Evolutionary conservation across 768 basidiomycete genomes (phyloP).

Genomic region (Stropharia rugosoannulata): DNA sequence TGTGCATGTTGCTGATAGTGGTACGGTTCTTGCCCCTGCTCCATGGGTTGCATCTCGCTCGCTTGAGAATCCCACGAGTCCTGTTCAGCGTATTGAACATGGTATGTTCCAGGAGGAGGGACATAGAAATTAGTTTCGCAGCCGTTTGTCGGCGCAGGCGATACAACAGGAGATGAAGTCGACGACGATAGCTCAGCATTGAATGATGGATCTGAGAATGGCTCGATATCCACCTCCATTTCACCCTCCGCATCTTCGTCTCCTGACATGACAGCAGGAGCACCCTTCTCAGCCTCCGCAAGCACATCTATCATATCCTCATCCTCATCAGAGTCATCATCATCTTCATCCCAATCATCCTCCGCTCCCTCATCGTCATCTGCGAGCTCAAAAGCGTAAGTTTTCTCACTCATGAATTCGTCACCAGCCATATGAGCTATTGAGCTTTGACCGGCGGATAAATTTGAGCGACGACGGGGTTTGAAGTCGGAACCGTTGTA

Average conservation of each 20-base stretch:
- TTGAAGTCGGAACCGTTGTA: neutral
- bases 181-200: constrained; percentile 34
- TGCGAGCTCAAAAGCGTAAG: constrained; percentile 20
- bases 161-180: constrained; percentile 5
- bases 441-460: neutral
- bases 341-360: constrained; percentile 16
- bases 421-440: neutral
- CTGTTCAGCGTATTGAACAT: neutral
- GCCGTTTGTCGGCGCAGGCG: constrained; percentile 3
- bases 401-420: constrained; percentile 23
- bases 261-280: constrained; percentile 2
- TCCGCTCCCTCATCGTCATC: constrained; percentile 15
- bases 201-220: constrained; percentile 35
- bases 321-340: constrained; percentile 16
- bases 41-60: neutral
- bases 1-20: constrained; percentile 16
- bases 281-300: constrained; percentile 11
- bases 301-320: constrained; percentile 15
- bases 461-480: neutral
- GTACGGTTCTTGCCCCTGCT: constrained; percentile 9
- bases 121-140: constrained; percentile 28
- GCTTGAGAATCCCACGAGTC: neutral
- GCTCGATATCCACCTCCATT: constrained; percentile 32
- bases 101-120: constrained; percentile 9
- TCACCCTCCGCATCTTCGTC: constrained; percentile 31